Conservation (phyloP, 2,329 filamentous ascomycete species). For the Nigrospora sphaerica region DNA sequence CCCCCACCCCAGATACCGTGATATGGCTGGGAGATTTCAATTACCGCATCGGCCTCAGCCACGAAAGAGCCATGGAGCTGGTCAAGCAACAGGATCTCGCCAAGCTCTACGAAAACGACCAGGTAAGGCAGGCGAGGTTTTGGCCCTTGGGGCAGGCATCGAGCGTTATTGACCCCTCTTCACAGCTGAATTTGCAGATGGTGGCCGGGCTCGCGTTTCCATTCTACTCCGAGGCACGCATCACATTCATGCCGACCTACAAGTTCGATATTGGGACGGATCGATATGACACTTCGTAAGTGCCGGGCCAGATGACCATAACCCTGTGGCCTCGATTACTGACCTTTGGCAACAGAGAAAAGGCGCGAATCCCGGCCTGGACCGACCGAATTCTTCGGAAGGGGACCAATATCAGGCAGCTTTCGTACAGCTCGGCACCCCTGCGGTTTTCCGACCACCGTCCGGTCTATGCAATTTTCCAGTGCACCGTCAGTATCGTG, state of each 20-base stretch:
- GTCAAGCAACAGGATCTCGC: constrained; percentile 68
- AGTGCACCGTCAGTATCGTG: constrained; percentile 74
- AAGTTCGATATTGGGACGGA: constrained; percentile 89
- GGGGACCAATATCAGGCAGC: constrained; percentile 74
- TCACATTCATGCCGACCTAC: constrained; percentile 89
- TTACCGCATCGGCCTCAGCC: constrained; percentile 82
- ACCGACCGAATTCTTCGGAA: constrained; percentile 89
- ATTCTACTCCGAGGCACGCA: constrained; percentile 84
- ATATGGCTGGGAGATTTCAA: constrained; percentile 99
- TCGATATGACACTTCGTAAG: constrained; percentile 83
- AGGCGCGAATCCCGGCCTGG: constrained; percentile 92
- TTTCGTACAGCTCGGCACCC: constrained; percentile 74
- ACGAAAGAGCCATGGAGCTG: constrained; percentile 69
- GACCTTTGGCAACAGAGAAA: constrained; percentile 53
- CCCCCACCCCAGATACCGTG: constrained; percentile 49
- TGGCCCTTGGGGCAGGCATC: too few species aligned
- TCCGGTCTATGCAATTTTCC: constrained; percentile 88
- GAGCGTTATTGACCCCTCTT: not conserved
- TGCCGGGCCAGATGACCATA: constrained; percentile 21
- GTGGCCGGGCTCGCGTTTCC: constrained; percentile 82
- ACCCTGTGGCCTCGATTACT: not conserved
- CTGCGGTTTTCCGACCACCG: constrained; percentile 90
- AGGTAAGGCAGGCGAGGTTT: constrained; percentile 40
- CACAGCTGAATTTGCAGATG: constrained; percentile 88
- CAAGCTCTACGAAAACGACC: constrained; percentile 83